Conservation (phyloP, 2,329 filamentous ascomycete species). For the Colletotrichum sojae region DNA sequence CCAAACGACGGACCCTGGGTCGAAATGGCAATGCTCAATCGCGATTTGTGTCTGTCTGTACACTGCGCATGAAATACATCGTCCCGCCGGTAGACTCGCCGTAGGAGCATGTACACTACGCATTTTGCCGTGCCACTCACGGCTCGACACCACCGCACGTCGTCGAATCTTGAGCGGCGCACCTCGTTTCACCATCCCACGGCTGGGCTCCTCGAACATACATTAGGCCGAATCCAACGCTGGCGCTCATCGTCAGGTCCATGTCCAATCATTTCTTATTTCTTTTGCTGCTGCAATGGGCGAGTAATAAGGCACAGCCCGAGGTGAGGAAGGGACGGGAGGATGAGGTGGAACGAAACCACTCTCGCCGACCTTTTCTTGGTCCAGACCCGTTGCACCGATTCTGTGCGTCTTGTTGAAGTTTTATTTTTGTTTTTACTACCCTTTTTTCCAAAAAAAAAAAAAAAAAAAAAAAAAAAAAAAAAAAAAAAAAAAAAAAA, state of each 20-base stretch:
- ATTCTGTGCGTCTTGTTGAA: too few species aligned
- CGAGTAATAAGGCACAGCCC: not conserved
- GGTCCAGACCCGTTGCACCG: slow-evolving; percentile 11
- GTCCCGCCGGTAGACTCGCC: too few species aligned
- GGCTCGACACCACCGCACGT: slow-evolving; percentile 30
- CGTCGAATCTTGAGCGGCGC: slow-evolving; percentile 32
- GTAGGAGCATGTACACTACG: not conserved
- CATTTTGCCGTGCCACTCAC: slow-evolving; percentile 21
- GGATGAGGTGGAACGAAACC: too few species aligned
- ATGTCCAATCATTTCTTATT: slow-evolving; percentile 12
- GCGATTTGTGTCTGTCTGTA: too few species aligned
- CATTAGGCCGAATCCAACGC: slow-evolving; percentile 24
- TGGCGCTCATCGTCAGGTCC: not conserved
- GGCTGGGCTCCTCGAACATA: slow-evolving; percentile 31
- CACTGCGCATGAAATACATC: too few species aligned
- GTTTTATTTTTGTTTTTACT: too few species aligned
- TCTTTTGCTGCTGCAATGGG: slow-evolving; percentile 5
- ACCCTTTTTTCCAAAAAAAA: too few species aligned
- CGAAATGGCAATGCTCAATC: not conserved
- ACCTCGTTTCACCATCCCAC: slow-evolving; percentile 19
- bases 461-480: too few species aligned
- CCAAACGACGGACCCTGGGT: slow-evolving; percentile 13
- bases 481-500: too few species aligned
- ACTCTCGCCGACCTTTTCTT: slow-evolving; percentile 1
- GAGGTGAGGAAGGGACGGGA: too few species aligned